phyloP scores from a whole-genome alignment of 2,329 filamentous ascomycete species.

The Malbranchea cinnamomea region DNA sequence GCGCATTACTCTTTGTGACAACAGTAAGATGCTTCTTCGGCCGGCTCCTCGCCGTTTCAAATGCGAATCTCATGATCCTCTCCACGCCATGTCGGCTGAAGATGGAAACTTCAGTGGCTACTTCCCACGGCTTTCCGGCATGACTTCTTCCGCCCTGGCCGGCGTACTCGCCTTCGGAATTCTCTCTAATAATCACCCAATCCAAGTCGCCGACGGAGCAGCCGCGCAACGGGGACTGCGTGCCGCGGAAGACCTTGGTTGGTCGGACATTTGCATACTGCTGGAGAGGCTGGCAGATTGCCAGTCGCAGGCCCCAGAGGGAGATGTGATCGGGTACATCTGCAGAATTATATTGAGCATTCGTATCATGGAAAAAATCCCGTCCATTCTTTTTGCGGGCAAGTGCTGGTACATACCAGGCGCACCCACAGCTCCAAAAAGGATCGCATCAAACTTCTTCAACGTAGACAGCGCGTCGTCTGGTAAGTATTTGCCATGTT shows the following conservation, averaged over 20 bases:
- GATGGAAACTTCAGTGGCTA: conserved; percentile 37
- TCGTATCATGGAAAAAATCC: neutral
- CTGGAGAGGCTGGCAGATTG: conserved; percentile 40
- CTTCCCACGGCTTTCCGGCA: conserved; percentile 36
- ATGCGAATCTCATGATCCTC: conserved; percentile 38
- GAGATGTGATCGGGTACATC: conserved; percentile 44
- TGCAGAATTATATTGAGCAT: conserved; percentile 8
- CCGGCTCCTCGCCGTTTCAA: conserved; percentile 34
- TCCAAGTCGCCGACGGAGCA: conserved; percentile 36
- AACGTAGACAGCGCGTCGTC: conserved; percentile 36
- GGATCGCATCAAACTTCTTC: conserved; percentile 38
- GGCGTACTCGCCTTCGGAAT: conserved; percentile 41
- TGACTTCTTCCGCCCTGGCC: conserved; percentile 41
- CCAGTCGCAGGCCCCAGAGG: conserved; percentile 40
- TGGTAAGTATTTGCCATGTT: conserved; percentile 39
- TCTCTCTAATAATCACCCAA: conserved; percentile 42
- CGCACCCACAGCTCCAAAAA: conserved; percentile 46
- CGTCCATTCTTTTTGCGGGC: no score
- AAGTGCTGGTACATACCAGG: conserved; percentile 34
- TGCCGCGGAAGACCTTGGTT: conserved; percentile 37
- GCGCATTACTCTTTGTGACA: conserved; percentile 41
- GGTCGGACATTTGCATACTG: conserved; percentile 44
- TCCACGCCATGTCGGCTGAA: conserved; percentile 39
- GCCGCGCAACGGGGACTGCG: conserved; percentile 34
- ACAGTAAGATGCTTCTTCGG: conserved; percentile 36